Base-by-base conservation (phyloP, 2,329 filamentous ascomycete genomes). In the Fonsecaea multimorphosa region DNA sequence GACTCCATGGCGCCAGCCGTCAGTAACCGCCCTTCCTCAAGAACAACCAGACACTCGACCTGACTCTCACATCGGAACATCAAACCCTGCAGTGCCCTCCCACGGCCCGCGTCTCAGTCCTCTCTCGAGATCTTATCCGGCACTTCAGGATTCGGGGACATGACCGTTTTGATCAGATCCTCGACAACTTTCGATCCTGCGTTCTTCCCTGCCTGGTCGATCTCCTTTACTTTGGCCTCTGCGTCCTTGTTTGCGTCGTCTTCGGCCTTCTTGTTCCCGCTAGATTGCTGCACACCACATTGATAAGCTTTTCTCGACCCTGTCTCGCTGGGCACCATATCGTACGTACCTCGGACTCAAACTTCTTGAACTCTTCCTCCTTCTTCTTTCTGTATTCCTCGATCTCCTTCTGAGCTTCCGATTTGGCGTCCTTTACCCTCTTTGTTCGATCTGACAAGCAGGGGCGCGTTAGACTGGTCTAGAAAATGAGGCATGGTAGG, bases 331-430 rank as follows among this genome's bases (percentile, higher is more conserved):
- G 16, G 3, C 2, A 24, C 19, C 29, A 53, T 40, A 11, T 36
- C 29, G 11, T 31, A 38, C 60, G 75, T 76, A 90, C 88, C 86
- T 91, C 86, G 70, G 92, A 86, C 84, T 98, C 93, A 75, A 96
- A 98, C 77, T 91, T 90, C 85, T 95, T 94, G 84, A 93, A 98
- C 80, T 98, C 94, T 38, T 91, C 86, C 76, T 99, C 95, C 84
- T 97, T 99, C 74, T 89, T 82, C 75, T 89, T 87, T 78, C 89
- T 88, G 84, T 99, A 98, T 63, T 92, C 90, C 72, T 97, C 91
- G 76, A 99, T 97, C 80, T 99, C 94, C 82, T 96, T 96, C 83
- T 97, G 96, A 69, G 95, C 95, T 81, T 99, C 95, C 76, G 91
- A 89, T 77, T 94, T 91, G 70, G 95, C 95, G 83, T 98, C 95